phyloP scores from a whole-genome alignment of 2,329 filamentous ascomycete genomes.

The Monosporascus sp. region DNA sequence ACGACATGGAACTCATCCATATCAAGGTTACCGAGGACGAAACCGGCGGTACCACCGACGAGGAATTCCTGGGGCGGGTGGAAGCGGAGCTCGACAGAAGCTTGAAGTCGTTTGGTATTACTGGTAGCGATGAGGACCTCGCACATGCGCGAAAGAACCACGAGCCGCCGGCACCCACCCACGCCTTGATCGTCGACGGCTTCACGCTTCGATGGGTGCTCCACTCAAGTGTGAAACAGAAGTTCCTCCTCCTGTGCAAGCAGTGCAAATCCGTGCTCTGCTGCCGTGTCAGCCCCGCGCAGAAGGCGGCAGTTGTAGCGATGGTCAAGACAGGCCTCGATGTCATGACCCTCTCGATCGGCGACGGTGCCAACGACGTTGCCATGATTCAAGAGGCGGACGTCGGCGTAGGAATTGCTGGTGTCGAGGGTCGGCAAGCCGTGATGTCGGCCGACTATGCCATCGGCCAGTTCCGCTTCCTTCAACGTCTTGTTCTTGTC shows the following conservation, averaged over 20 bases:
- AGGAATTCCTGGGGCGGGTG: conserved; percentile 50
- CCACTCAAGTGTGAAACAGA: conserved; percentile 76
- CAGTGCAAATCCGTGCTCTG: conserved; percentile 95
- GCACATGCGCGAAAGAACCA: conserved; percentile 74
- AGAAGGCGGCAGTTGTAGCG: conserved; percentile 93
- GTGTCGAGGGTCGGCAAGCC: conserved; percentile 85
- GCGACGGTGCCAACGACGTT: conserved; percentile 92
- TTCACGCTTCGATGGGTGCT: conserved; percentile 88
- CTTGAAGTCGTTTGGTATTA: conserved; percentile 68
- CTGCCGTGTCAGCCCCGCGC: conserved; percentile 92
- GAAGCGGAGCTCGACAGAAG: conserved; percentile 70
- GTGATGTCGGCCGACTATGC: conserved; percentile 97
- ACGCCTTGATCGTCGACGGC: conserved; percentile 91
- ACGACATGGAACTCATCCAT: conserved; percentile 94
- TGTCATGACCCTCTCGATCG: conserved; percentile 91
- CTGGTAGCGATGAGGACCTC: conserved; percentile 81
- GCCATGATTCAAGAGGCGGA: conserved; percentile 98
- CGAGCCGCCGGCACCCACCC: conserved; percentile 77
- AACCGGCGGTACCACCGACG: conserved; percentile 39
- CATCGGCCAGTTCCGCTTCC: conserved; percentile 87
- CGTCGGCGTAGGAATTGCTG: conserved; percentile 92
- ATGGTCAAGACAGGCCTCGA: conserved; percentile 95
- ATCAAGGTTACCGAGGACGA: conserved; percentile 79
- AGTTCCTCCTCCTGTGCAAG: conserved; percentile 92
- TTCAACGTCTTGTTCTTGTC: conserved; percentile 79